phyloP scores from a whole-genome alignment of 148 eudicot genomes.

The Talinum fruticosum region DNA sequence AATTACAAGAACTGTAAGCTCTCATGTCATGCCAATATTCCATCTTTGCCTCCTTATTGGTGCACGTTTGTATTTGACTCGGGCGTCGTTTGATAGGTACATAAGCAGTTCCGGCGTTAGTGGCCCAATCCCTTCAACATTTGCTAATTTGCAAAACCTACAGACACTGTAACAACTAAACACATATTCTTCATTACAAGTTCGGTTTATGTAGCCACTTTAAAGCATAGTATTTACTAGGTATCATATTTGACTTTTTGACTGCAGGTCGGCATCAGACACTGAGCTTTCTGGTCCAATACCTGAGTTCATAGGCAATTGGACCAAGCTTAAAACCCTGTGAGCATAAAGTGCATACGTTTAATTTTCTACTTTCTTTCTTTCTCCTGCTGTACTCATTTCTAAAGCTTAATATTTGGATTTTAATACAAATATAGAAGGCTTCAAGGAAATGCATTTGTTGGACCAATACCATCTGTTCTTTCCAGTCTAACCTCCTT shows the following conservation, averaged over 20 bases:
- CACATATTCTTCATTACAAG: conserved; percentile 3
- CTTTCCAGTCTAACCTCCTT: conserved; percentile 44
- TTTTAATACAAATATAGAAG: conserved; percentile 31
- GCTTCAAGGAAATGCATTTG: too few relatives aligned
- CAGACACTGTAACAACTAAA: conserved; percentile 44
- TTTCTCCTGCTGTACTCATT: not conserved
- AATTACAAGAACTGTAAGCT: conserved; percentile 58
- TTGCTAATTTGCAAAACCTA: conserved; percentile 51
- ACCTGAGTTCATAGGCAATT: conserved; percentile 65
- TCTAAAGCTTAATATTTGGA: not conserved
- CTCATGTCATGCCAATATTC: not conserved
- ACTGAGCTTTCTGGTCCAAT: conserved; percentile 52
- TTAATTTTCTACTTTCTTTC: not conserved
- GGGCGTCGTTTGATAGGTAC: conserved; percentile 34
- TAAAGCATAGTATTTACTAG: not conserved
- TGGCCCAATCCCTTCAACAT: conserved; percentile 62
- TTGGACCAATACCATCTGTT: conserved; percentile 54
- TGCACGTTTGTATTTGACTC: not conserved
- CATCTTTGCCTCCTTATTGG: not conserved
- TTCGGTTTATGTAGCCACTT: too few relatives aligned
- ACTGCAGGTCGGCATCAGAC: conserved; percentile 72
- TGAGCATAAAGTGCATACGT: conserved; percentile 25
- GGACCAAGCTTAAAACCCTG: conserved; percentile 50
- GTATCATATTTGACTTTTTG: conserved; percentile 8
- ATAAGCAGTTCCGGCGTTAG: conserved; percentile 67